phyloP scores from a whole-genome alignment of 148 eudicot species.

The Amaranthus cruentus region DNA sequence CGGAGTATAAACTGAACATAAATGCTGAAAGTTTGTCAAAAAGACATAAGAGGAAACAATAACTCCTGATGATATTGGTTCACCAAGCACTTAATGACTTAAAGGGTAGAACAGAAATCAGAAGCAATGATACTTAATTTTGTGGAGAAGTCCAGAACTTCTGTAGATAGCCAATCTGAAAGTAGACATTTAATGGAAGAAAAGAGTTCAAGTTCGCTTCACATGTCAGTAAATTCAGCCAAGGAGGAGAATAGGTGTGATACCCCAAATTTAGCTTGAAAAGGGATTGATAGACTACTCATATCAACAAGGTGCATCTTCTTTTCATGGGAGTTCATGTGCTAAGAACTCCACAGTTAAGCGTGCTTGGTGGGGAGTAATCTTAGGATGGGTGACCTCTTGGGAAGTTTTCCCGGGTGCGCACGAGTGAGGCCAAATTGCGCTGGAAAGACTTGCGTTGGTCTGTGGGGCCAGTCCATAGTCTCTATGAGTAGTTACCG shows the following conservation, averaged over 20 bases:
- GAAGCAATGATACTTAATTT: slow-evolving; percentile 24
- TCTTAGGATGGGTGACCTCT: too few relatives aligned
- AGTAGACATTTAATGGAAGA: slow-evolving; percentile 29
- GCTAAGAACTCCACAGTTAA: too few relatives aligned
- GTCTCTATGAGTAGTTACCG: too few relatives aligned
- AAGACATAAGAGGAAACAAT: slow-evolving; percentile 25
- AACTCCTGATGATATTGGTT: slow-evolving; percentile 15
- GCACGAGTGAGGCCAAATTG: too few relatives aligned
- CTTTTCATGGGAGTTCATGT: too few relatives aligned
- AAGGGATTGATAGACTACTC: too few relatives aligned
- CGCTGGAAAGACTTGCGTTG: too few relatives aligned
- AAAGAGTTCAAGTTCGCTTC: slow-evolving; percentile 27
- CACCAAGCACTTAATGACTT: slow-evolving; percentile 21
- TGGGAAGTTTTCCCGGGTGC: too few relatives aligned
- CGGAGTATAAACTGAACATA: slow-evolving; percentile 22
- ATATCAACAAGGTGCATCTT: too few relatives aligned
- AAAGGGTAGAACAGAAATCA: slow-evolving; percentile 22
- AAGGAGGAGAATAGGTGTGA: slow-evolving; percentile 11
- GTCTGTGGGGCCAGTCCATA: too few relatives aligned
- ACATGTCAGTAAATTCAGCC: slow-evolving; percentile 7
- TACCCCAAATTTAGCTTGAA: too few relatives aligned
- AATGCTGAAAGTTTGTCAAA: slow-evolving; percentile 29
- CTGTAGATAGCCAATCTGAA: slow-evolving; percentile 26
- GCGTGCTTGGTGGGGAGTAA: too few relatives aligned
- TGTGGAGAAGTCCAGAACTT: slow-evolving; percentile 27